Percentiles rank a stretch among this genome's conserved stretches.
phyloP scores from a whole-genome alignment of 192 early-diverging fungal genomes.

The Podila epigama region DNA sequence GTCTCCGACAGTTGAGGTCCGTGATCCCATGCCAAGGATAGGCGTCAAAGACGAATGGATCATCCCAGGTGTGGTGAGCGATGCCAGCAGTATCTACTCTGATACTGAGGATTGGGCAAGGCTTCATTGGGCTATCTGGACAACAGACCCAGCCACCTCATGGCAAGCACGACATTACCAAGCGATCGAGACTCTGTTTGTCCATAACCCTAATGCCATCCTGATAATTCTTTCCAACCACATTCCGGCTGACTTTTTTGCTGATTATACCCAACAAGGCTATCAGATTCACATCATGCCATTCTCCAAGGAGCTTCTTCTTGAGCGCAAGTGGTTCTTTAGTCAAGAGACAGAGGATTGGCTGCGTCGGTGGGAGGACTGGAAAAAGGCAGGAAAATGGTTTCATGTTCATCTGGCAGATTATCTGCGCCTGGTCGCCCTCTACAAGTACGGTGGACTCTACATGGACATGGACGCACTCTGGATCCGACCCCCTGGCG shows the following conservation, averaged over 20 bases:
- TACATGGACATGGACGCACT: constrained; percentile 73
- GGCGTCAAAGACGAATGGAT: constrained; percentile 63
- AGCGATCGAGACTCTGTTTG: constrained; percentile 64
- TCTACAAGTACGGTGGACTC: constrained; percentile 68
- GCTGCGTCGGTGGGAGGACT: constrained; percentile 60
- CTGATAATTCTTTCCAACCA: constrained; percentile 63
- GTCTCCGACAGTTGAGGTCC: constrained; percentile 16
- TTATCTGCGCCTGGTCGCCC: constrained; percentile 56
- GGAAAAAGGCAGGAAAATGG: constrained; percentile 53
- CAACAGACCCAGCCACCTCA: constrained; percentile 55
- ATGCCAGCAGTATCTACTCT: constrained; percentile 61
- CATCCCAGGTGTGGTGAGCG: constrained; percentile 53
- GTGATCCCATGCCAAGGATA: constrained; percentile 35
- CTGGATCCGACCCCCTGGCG: constrained; percentile 61
- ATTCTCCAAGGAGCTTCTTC: constrained; percentile 58
- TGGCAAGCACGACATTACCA: constrained; percentile 63
- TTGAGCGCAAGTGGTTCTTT: constrained; percentile 64
- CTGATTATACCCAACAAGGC: constrained; percentile 57
- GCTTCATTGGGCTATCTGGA: constrained; percentile 67
- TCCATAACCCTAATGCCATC: constrained; percentile 61
- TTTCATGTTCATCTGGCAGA: constrained; percentile 65
- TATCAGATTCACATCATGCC: constrained; percentile 63
- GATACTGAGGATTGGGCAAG: constrained; percentile 62
- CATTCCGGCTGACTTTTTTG: constrained; percentile 56
- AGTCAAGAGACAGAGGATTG: constrained; percentile 61